phyloP scores from a whole-genome alignment of 2,329 filamentous ascomycete genomes.

The Phyllosticta citrichinensis region DNA sequence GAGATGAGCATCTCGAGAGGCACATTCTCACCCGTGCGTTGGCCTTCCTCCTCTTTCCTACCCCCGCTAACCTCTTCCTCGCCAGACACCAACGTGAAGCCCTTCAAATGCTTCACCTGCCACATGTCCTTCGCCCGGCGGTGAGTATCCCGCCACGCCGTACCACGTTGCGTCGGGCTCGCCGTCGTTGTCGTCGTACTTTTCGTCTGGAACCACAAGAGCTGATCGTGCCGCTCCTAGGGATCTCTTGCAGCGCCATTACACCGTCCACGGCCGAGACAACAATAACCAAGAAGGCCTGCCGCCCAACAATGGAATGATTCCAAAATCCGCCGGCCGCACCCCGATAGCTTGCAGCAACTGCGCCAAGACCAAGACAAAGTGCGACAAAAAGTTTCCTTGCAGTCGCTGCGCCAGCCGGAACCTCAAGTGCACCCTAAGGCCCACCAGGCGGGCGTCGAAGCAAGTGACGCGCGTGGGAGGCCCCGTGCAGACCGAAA shows the following conservation, averaged over 20 bases:
- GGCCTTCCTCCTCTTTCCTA: not conserved
- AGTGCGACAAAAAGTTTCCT: conserved; percentile 46
- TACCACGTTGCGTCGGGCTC: not conserved
- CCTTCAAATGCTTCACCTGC: conserved; percentile 45
- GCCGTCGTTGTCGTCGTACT: not conserved
- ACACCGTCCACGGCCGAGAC: conserved; percentile 42
- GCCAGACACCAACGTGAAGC: conserved; percentile 45
- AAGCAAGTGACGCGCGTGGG: conserved; percentile 26
- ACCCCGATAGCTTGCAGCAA: conserved; percentile 45
- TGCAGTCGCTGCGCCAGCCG: conserved; percentile 41
- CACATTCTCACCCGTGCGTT: conserved; percentile 42
- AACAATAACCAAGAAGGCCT: conserved; percentile 40
- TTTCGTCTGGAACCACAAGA: not conserved
- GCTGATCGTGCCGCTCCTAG: conserved; percentile 19
- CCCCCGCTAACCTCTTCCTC: conserved; percentile 11
- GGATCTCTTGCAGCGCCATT: conserved; percentile 42
- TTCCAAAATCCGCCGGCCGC: conserved; percentile 41
- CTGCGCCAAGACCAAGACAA: conserved; percentile 45
- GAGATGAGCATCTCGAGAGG: conserved; percentile 43
- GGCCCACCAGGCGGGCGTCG: conserved; percentile 38
- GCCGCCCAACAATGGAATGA: conserved; percentile 39
- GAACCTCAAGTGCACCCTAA: conserved; percentile 38
- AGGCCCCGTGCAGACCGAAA: conserved; percentile 13
- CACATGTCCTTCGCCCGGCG: conserved; percentile 45
- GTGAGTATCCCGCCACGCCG: conserved; percentile 24